Evolutionary conservation across 768 basidiomycete species (phyloP).

Genomic region (Pulveroboletus sp.): DNA sequence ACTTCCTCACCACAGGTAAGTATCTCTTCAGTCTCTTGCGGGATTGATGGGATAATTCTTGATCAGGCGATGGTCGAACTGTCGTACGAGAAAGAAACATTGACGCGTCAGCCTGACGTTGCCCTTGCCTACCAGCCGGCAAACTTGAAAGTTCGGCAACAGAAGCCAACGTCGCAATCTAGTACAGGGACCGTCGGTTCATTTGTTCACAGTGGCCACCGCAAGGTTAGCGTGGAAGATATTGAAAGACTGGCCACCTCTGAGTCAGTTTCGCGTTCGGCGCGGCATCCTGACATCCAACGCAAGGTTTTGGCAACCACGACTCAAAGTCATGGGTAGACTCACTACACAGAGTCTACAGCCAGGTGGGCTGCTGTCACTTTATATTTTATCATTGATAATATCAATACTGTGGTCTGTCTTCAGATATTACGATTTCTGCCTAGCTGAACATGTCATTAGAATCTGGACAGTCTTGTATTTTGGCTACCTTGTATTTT

Average conservation of each 20-base stretch:
- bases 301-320: neutral
- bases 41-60: neutral
- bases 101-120: neutral
- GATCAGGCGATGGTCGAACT: neutral
- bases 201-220: neutral
- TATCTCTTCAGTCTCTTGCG: neutral
- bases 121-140: neutral
- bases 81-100: neutral
- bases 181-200: neutral
- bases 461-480: neutral
- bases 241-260: conserved; percentile 15
- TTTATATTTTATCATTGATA: neutral
- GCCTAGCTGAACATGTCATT: neutral
- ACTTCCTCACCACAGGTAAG: conserved; percentile 10
- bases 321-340: no score
- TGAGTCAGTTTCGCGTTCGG: no score
- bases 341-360: neutral
- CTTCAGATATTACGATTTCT: neutral
- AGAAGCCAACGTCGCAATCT: neutral
- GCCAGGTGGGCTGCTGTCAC: no score
- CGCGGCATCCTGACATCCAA: neutral
- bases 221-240: conserved; percentile 11
- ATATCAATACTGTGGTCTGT: neutral
- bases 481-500: neutral
- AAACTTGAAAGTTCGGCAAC: neutral